Evolutionary conservation across 83 land plant species (phyloP).

Genomic region (Larix sibirica): DNA sequence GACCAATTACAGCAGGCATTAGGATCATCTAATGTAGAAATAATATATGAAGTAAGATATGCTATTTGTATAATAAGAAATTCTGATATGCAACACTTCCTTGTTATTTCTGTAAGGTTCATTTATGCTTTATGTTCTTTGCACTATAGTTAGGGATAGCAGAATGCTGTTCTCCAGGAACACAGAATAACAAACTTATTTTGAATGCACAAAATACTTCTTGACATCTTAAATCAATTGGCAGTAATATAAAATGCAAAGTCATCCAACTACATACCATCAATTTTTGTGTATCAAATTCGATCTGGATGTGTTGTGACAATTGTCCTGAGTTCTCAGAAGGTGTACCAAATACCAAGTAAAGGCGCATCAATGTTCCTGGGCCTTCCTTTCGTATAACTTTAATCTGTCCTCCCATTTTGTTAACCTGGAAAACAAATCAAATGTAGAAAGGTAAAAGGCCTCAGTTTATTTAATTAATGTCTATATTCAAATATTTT

Average conservation of each 20-base stretch:
- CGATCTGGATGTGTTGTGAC: slow-evolving; percentile 8
- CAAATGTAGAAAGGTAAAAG: background rate
- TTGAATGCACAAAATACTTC: background rate
- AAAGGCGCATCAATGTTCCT: slow-evolving; percentile 56
- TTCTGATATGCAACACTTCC: background rate
- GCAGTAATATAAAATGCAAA: background rate
- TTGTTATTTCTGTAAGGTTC: background rate
- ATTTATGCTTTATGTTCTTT: background rate
- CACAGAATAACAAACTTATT: background rate
- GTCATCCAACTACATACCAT: slow-evolving; percentile 2
- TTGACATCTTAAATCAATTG: background rate
- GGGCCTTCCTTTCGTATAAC: slow-evolving; percentile 53
- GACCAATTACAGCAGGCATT: background rate
- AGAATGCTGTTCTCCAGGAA: background rate
- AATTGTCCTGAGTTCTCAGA: slow-evolving; percentile 22
- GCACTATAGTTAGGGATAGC: background rate
- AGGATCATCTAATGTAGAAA: background rate
- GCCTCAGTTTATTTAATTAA: background rate
- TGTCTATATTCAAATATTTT: background rate
- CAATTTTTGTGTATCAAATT: slow-evolving; percentile 13
- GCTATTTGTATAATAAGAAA: background rate
- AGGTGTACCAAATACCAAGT: slow-evolving; percentile 39
- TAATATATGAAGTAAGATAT: background rate
- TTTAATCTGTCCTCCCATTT: slow-evolving; percentile 76
- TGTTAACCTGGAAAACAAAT: slow-evolving; percentile 34